Base-by-base conservation (phyloP, 202 grass and related monocot genomes). In the Elaeis oleifera region DNA sequence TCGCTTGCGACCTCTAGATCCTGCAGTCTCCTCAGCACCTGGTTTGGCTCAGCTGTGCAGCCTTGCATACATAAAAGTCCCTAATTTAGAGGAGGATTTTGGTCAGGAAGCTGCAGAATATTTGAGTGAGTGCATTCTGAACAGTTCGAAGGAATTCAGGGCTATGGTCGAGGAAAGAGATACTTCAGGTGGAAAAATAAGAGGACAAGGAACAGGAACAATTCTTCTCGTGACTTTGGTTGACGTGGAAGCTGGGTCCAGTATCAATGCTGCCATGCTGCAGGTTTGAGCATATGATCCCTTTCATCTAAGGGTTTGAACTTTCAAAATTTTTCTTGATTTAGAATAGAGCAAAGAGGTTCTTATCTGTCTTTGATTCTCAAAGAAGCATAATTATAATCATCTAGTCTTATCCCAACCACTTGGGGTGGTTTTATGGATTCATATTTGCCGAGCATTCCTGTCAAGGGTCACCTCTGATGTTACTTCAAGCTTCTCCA, bases 91-190 rank as follows among this genome's bases (percentile, higher is more conserved):
- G 53, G 88, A 94, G 63, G 94, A 99, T 75, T 94, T 71, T 64
- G 94, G 94, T 58, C 84, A 89, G 15, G 94, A 99, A 76, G 94
- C 94, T 53, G 94, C 88, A 25, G 84, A 89, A 57, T 94, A 86
- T 77, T 67, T 99, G 53, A 92, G 82, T 5, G 72, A 94, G 77
- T 78, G 80, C 68, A 73, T 81, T 49, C 71, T 99, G 50, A 85
- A 74, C 64, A 80, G 70, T 58, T 80, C 82, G 22, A 94, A 86
- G 69, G 82, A 99, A 57, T 99, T 78, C 63, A 64, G 78, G 66
- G 94, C 88, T 77, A 85, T 89, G 80, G 89, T 99, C 1, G 94
- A 89, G 72, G 94, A 99, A 16, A 84, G 75, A 16, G 94, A 99
- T 66, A 78, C 83, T 53, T 79, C 88, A 66, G 85, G 84, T 16